Percentiles rank a stretch among this genome's conserved stretches.
Conservation (phyloP, 495 filamentous ascomycete genomes). For the Podospora pseudopauciseta region DNA sequence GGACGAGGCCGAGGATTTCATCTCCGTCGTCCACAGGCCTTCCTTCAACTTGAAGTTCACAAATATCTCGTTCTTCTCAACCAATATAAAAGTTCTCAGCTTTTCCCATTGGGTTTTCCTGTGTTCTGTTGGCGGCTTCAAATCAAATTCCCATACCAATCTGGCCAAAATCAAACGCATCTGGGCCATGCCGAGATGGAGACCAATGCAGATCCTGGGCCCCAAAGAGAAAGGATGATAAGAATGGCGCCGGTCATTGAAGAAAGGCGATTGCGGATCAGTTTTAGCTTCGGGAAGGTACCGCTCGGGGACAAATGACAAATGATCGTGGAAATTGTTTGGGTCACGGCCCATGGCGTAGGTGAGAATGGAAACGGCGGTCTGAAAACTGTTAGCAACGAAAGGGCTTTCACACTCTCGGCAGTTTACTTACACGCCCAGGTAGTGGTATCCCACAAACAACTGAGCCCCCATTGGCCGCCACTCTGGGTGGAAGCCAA, state of each 20-base stretch:
- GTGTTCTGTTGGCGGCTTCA: slow-evolving; percentile 35
- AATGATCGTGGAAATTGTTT: slow-evolving; percentile 20
- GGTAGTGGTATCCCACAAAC: slow-evolving; percentile 34
- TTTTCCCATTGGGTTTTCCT: slow-evolving; percentile 37
- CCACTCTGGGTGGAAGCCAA: slow-evolving; percentile 27
- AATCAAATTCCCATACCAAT: slow-evolving; percentile 53
- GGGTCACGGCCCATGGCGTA: slow-evolving; percentile 31
- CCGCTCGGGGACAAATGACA: slow-evolving; percentile 41
- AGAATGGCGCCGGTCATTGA: slow-evolving; percentile 29
- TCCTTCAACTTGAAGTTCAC: slow-evolving; percentile 17
- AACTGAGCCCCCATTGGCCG: slow-evolving; percentile 27
- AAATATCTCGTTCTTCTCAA: slow-evolving; percentile 26
- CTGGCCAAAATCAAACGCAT: slow-evolving; percentile 51
- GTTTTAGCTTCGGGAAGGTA: slow-evolving; percentile 38
- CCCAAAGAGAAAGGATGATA: slow-evolving; percentile 40
- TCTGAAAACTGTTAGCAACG: slow-evolving; percentile 12
- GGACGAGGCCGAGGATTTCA: too few species aligned
- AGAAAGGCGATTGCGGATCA: slow-evolving; percentile 22
- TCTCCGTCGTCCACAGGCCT: neutral
- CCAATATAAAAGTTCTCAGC: slow-evolving; percentile 39
- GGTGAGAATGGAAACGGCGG: slow-evolving; percentile 27
- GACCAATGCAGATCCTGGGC: slow-evolving; percentile 38
- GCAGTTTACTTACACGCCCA: slow-evolving; percentile 18
- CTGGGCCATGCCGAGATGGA: slow-evolving; percentile 50
- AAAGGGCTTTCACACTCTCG: neutral